Evolutionary conservation across 2,329 filamentous ascomycete genomes (phyloP), one percentile per base, ranked within the genome.

Genomic region (Sporothrix inflata): DNA sequence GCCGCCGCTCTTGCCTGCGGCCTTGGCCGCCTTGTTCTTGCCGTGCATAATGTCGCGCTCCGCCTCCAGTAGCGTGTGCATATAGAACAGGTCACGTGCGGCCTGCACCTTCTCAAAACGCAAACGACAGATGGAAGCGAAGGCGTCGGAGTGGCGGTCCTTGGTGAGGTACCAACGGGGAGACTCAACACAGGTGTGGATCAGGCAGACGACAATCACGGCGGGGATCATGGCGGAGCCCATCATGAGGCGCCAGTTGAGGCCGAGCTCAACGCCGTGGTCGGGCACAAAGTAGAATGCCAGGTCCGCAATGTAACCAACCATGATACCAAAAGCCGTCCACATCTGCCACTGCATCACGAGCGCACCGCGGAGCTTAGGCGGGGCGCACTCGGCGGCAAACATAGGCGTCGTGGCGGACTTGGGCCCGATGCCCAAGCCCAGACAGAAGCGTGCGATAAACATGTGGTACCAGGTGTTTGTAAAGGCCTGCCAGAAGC

Each of bases 401-500:
- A 91, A 92, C 47, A 93, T 73, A 40, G 74, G 82, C 4, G 91
- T 90, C 0, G 91, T 93, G 0, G 90, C 89, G 0, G 88, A 88
- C 79, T 92, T 92, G 24, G 90, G 87, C 0, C 91, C 91, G 70
- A 93, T 91, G 1, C 90, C 91, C 30, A 94, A 85, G 0, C 92
- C 92, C 27, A 94, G 85, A 27, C 85, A 82, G 77, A 94, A 92
- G 14, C 92, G 87, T 6, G 90, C 89, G 69, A 92, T 86, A 77
- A 94, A 91, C 84, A 93, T 87, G 76, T 91, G 88, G 85, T 86
- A 90, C 91, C 83, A 84, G 4, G 78, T 83, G 69, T 83, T 83
- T 21, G 83, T 83, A 27, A 84, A 83, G 2, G 80, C 81, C 73
- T 85, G 83, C 80, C 84, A 85, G 75, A 89, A 86, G 74, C 74